Conservation (phyloP, 2,329 filamentous ascomycete genomes). For the Colletotrichum magnum region DNA sequence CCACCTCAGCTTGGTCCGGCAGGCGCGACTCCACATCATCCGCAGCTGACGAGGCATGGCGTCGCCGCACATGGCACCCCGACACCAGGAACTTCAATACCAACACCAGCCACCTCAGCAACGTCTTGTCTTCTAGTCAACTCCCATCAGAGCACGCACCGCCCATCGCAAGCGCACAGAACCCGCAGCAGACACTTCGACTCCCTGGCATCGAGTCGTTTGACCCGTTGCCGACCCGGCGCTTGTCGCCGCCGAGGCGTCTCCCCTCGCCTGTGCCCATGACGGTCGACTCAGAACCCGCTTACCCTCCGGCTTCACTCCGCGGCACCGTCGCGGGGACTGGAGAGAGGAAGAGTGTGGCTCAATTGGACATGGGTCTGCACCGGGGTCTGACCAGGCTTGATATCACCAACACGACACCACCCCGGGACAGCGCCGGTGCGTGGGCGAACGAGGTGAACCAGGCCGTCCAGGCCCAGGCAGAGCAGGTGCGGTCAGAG, state of each 20-base stretch:
- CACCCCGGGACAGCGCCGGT: slow-evolving; percentile 66
- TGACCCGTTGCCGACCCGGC: slow-evolving; percentile 78
- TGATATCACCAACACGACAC: slow-evolving; percentile 70
- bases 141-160: slow-evolving; percentile 68
- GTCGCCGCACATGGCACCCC: slow-evolving; percentile 92
- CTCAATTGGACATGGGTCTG: slow-evolving; percentile 75
- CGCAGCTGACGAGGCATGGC: slow-evolving; percentile 80
- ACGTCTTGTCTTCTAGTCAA: slow-evolving; percentile 79
- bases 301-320: slow-evolving; percentile 53
- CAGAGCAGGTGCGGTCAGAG: slow-evolving; percentile 68
- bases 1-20: slow-evolving; percentile 70
- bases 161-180: slow-evolving; percentile 61
- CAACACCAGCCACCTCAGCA: slow-evolving; percentile 78
- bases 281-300: slow-evolving; percentile 74
- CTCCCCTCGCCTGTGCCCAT: slow-evolving; percentile 87
- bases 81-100: slow-evolving; percentile 76
- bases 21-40: slow-evolving; percentile 76
- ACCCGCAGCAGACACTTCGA: slow-evolving; percentile 72
- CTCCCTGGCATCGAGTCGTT: slow-evolving; percentile 95
- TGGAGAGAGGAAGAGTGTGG: slow-evolving; percentile 66
- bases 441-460: slow-evolving; percentile 71
- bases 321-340: slow-evolving; percentile 49
- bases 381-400: slow-evolving; percentile 77
- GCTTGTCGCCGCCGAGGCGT: slow-evolving; percentile 74
- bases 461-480: slow-evolving; percentile 68